A percentile compares a stretch with the other conserved stretches of the same genome.
phyloP scores from a whole-genome alignment of 495 filamentous ascomycete species.

The Usnea hakonensis region DNA sequence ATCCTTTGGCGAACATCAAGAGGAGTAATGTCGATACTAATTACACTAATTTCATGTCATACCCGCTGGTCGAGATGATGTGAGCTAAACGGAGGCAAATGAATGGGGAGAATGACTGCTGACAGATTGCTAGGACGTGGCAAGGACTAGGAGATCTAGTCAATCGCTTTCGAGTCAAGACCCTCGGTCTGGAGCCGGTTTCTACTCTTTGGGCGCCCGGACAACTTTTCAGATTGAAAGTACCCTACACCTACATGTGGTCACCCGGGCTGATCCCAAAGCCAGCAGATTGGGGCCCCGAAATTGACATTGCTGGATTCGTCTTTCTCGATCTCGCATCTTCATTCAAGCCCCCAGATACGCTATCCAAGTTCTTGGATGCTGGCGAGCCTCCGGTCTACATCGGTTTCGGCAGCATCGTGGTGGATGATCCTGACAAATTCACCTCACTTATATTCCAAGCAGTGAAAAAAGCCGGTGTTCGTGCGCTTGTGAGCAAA shows the following conservation, averaged over 20 bases:
- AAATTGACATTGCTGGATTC: constrained; percentile 58
- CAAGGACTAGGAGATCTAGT: constrained; percentile 56
- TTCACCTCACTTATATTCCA: constrained; percentile 58
- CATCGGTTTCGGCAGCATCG: constrained; percentile 63
- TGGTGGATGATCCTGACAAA: constrained; percentile 56
- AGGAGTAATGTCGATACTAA: constrained; percentile 50
- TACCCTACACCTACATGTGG: constrained; percentile 61
- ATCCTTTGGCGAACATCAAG: constrained; percentile 63
- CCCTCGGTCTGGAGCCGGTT: constrained; percentile 52
- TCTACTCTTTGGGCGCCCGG: constrained; percentile 60
- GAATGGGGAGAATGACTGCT: too few species aligned
- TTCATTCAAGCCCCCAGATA: constrained; percentile 47
- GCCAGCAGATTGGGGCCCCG: constrained; percentile 53
- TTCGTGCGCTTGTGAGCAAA: constrained; percentile 56
- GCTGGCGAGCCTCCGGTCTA: constrained; percentile 52
- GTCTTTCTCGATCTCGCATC: constrained; percentile 58
- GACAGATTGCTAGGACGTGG: constrained; percentile 32
- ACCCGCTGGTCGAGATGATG: constrained; percentile 65
- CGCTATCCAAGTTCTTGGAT: constrained; percentile 47
- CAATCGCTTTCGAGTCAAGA: constrained; percentile 53
- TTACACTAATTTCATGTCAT: constrained; percentile 66
- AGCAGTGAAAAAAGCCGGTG: constrained; percentile 50
- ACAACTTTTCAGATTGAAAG: constrained; percentile 49
- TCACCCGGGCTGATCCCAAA: constrained; percentile 57
- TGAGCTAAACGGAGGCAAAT: constrained; percentile 9